Evolutionary conservation across 2,329 filamentous ascomycete genomes (phyloP), one percentile per base, ranked within the genome.

Genomic region (Ceratocystis smalleyi): DNA sequence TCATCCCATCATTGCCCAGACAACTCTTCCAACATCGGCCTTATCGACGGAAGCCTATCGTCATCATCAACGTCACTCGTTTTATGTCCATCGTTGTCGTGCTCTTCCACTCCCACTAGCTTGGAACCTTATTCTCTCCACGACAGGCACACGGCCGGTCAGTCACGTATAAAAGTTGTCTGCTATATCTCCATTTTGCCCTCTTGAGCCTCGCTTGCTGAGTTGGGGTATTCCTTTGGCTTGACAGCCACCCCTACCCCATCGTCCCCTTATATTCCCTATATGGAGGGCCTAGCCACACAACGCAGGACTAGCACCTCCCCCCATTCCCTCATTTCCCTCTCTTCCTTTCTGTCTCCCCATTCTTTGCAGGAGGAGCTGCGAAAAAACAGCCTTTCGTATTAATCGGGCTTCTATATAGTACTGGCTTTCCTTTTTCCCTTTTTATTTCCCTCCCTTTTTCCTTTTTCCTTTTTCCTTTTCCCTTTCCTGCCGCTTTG

Each of bases 181-280:
- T 57, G 51, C 51, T 57, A 57, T 61, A 61, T 45, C 59, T 43
- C 40, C 40, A 61, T 61, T 47, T 61, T 49, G 24, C 40, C 59
- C 7, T 45, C 59, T 47, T 61, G 59, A 61, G 19, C 19, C 43
- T 61, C 43, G 59, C 59, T 61, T 61, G 59, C 59, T 49, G 40
- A 27, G 43, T 47, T 61, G 59, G 59, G 47, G 17, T 61, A 57
- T 57, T 57, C 51, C 51, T 57, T 57, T 57, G 51, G 51, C 51
- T 57, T 57, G 51, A 57, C 51, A 57, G 51, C 27, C 24, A 32
- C 27, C 51, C 51, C 17, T 49, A 24, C 17, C 43, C 17, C 45
- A 7, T 19, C 45, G 10, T 40, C 35, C 35, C 35, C 35, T 35
- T 19, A 22, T 49, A 49, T 22, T 10, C 49, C 49, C 30, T 55